Evolutionary conservation across 2,329 filamentous ascomycete species (phyloP).

Genomic region (Thelonectria rubi): DNA sequence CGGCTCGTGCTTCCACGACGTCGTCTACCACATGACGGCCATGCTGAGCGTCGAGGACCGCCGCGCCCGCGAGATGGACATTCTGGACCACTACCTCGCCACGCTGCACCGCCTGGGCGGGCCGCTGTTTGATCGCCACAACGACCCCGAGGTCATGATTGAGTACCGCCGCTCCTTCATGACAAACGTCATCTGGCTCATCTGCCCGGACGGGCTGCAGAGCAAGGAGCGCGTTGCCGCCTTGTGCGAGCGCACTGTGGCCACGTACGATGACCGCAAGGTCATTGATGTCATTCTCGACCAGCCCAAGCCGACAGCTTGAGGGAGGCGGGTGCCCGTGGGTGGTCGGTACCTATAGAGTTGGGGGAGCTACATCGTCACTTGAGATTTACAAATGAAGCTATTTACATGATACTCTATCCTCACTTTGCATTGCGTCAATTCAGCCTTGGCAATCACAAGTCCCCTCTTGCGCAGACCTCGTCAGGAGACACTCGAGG

Average conservation of each 20-base stretch:
- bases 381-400: too few relatives aligned
- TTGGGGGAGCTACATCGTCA: too few relatives aligned
- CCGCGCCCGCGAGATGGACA: constrained; percentile 49
- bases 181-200: constrained; percentile 34
- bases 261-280: constrained; percentile 49
- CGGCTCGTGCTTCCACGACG: constrained; percentile 54
- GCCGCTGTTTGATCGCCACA: constrained; percentile 26
- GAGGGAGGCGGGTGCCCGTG: neutral
- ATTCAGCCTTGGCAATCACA: too few relatives aligned
- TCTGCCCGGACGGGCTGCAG: constrained; percentile 42
- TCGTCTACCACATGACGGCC: constrained; percentile 52
- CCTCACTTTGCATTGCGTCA: too few relatives aligned
- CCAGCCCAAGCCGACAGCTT: constrained; percentile 12
- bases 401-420: too few relatives aligned
- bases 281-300: constrained; percentile 45
- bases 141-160: constrained; percentile 34
- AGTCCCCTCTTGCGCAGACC: too few relatives aligned
- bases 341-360: too few relatives aligned
- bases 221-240: constrained; percentile 47
- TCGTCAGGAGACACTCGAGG: too few relatives aligned
- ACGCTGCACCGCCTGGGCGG: constrained; percentile 12
- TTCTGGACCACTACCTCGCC: constrained; percentile 34
- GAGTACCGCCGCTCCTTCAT: constrained; percentile 43
- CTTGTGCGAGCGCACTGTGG: constrained; percentile 48
- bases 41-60: constrained; percentile 52